Base-by-base conservation (phyloP, 2,329 filamentous ascomycete genomes). In the Cyphellophora attinorum region DNA sequence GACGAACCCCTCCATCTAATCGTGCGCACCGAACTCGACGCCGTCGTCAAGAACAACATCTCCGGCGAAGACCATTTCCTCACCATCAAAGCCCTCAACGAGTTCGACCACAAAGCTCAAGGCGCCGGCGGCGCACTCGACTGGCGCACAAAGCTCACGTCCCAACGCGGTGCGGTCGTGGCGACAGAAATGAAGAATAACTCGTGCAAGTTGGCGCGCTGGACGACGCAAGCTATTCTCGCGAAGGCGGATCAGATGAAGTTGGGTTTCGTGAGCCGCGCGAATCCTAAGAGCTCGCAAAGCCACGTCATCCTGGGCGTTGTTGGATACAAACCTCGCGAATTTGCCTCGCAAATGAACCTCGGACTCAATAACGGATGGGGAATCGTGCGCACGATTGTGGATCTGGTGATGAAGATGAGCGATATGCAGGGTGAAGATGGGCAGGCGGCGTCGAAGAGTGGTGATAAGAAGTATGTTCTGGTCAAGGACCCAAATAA, bases 131-230 rank as follows among this genome's bases (percentile, higher is more conserved):
- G 89, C 46, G 91, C 91, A 36, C 74, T 98, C 34, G 91, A 98
- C 73, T 98, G 91, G 91, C 76, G 91, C 59, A 81, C 79, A 49
- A 98, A 98, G 75, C 76, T 98, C 41, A 82, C 84, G 46, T 85
- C 80, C 51, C 88, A 95, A 69, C 82, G 91, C 54, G 91, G 91
- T 77, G 91, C 91, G 38, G 89, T 98, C 28, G 83, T 98, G 16
- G 91, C 91, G 13, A 98, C 91, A 10, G 91, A 98, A 70, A 98
- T 98, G 91, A 98, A 98, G 84, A 98, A 98, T 77, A 98, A 98
- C 76, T 86, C 79, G 57, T 93, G 85, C 81, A 98, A 98, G 72
- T 79, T 98, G 44, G 91, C 91, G 39, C 74, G 91, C 59, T 98
- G 91, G 91, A 94, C 91, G 19, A 85, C 89, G 28, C 91, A 98